These are phyloP conservation scores for Sporisorium graminicola DNA, from an alignment of 1,284 basidiomycete species.

Conservation along the genomic window DNA sequence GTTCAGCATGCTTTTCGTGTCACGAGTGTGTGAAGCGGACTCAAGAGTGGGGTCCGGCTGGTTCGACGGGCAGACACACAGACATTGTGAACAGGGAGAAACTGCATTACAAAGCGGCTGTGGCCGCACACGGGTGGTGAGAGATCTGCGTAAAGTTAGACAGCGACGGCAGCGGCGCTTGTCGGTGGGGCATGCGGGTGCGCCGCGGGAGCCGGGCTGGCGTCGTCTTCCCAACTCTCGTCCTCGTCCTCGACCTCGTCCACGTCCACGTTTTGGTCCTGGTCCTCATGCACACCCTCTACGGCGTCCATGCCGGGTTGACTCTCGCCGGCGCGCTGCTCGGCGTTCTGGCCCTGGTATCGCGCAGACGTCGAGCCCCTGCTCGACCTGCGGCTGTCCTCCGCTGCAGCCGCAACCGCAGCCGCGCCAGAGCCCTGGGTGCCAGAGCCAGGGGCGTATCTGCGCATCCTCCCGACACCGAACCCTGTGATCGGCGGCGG, in stretches of 20 bases:
- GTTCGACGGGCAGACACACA: not conserved
- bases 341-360: too few relatives aligned
- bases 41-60: not conserved
- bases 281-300: not conserved
- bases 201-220: not conserved
- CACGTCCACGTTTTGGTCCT: too few relatives aligned
- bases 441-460: slow-evolving; percentile 3
- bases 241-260: slow-evolving; percentile 9
- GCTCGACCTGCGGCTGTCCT: not conserved
- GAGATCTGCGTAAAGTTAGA: too few relatives aligned
- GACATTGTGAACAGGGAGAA: too few relatives aligned
- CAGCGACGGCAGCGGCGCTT: too few relatives aligned
- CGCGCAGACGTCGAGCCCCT: not conserved
- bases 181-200: not conserved
- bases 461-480: slow-evolving; percentile 28
- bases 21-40: not conserved
- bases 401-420: not conserved
- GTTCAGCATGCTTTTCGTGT: not conserved
- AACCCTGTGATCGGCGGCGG: slow-evolving; percentile 36
- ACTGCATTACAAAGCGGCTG: too few relatives aligned
- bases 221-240: slow-evolving; percentile 36
- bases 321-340: not conserved
- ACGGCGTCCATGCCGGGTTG: not conserved
- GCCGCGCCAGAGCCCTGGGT: too few relatives aligned
- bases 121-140: too few relatives aligned